phyloP scores from a whole-genome alignment of 78 protist species.

The Paulinella micropora region DNA sequence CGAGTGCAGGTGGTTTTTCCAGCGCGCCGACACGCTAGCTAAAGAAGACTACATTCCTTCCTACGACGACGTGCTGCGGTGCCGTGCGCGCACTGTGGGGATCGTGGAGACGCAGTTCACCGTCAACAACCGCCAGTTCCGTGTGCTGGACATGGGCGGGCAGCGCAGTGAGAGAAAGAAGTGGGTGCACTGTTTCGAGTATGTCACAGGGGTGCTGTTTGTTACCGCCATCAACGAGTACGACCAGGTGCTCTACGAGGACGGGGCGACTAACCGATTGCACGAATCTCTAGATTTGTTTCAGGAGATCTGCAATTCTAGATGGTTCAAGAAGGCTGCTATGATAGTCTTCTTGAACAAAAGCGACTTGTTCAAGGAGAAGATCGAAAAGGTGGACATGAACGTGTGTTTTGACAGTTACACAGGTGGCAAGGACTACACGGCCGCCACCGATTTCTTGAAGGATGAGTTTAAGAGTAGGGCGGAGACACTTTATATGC shows the following conservation, averaged over 20 bases:
- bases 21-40: constrained; percentile 31
- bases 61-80: constrained; percentile 48
- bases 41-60: constrained; percentile 49
- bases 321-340: constrained; percentile 70
- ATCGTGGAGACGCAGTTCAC: constrained; percentile 59
- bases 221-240: constrained; percentile 65
- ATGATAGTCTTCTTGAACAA: constrained; percentile 85
- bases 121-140: constrained; percentile 30
- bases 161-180: constrained; percentile 77
- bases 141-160: constrained; percentile 76
- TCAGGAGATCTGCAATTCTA: constrained; percentile 60
- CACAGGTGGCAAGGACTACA: not conserved
- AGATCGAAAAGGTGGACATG: constrained; percentile 43
- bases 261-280: not conserved
- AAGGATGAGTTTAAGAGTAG: not conserved
- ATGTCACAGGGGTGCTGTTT: constrained; percentile 83
- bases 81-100: constrained; percentile 61
- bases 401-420: not conserved
- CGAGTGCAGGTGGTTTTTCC: constrained; percentile 47
- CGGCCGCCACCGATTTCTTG: not conserved
- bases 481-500: not conserved
- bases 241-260: constrained; percentile 30
- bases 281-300: not conserved
- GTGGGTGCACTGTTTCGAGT: constrained; percentile 89
- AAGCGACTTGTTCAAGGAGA: constrained; percentile 61